A percentile compares a stretch with the other conserved stretches of the same genome.
These are phyloP conservation scores for Tubosaeta brunneosetosa DNA, from an alignment of 768 basidiomycete genomes.

Conservation along the genomic window DNA sequence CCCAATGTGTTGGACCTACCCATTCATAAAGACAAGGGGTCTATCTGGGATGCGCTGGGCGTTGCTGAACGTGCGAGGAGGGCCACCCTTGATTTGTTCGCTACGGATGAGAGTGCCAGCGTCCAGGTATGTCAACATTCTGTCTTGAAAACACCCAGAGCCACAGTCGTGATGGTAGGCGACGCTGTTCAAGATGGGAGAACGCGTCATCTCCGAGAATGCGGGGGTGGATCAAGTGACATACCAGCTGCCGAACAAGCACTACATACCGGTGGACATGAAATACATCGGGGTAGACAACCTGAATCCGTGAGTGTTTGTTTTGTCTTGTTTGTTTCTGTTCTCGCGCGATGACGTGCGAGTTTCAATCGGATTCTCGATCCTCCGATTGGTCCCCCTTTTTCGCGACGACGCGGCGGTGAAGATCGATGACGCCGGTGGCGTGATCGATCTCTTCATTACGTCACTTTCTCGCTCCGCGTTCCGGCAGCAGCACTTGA, in stretches of 20 bases:
- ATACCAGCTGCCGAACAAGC: constrained; percentile 88
- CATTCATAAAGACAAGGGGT: constrained; percentile 40
- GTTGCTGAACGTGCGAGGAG: constrained; percentile 49
- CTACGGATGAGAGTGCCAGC: constrained; percentile 83
- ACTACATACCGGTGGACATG: constrained; percentile 89
- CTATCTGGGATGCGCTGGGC: constrained; percentile 56
- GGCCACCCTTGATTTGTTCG: constrained; percentile 77
- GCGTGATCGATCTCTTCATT: constrained; percentile 16
- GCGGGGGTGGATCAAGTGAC: constrained; percentile 51
- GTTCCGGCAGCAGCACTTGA: not conserved
- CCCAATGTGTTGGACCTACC: constrained; percentile 49
- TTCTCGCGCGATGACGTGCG: constrained; percentile 18
- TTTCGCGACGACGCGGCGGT: constrained; percentile 13
- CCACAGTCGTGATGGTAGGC: constrained; percentile 47
- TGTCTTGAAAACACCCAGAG: not conserved
- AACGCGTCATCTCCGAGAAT: constrained; percentile 66
- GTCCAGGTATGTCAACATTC: constrained; percentile 61
- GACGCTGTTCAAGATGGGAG: constrained; percentile 86
- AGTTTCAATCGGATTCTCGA: constrained; percentile 2
- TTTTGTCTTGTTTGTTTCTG: not conserved
- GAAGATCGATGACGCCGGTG: constrained; percentile 28
- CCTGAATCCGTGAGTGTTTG: constrained; percentile 50
- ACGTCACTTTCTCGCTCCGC: constrained; percentile 15
- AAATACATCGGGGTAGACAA: constrained; percentile 68
- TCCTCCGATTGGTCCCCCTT: constrained; percentile 10